Evolutionary conservation across 1,284 basidiomycete genomes (phyloP), one percentile per base, ranked within the genome.

Genomic region (Austroboletus olivaceoglutinosus): DNA sequence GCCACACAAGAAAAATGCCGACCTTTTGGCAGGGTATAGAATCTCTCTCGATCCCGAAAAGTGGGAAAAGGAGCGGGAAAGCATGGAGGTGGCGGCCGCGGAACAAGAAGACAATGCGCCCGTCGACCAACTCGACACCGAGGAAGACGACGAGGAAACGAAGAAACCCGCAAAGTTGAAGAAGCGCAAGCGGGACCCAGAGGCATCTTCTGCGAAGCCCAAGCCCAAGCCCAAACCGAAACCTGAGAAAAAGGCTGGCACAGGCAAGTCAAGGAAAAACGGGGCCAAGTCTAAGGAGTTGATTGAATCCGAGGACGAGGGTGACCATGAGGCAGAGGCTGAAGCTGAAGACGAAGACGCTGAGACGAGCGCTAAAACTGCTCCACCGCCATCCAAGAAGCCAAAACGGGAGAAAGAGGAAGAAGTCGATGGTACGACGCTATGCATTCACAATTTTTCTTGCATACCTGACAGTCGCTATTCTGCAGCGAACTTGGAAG

Each of bases 11-110:
- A 85, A 83, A 65, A 82, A 78, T 31, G 84, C 82, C 34, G 88
- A 93, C 39, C 82, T 98, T 38, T 72, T 87, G 36, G 70, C 79
- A 47, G 93, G 89, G 15, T 98, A 98, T 73, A 77, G 82, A 59
- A 83, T 89, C 58, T 93, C 94, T 6, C 76, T 86, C 43, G 83
- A 96, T 71, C 94, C 94, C 2, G 72, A 71, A 33, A 75, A 80
- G 45, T 96, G 93, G 91, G 81, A 87, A 59, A 74, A 79, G 50
- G 78, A 85, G 51, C 73, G 73, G 30, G 78, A 80, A 47, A 73
- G 67, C 21, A 62, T 69, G 44, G 67, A 69, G 36, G 73, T 74
- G 19, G 74, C 76, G 37, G 71, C 73, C 2, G 75, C 73, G 4
- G 82, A 85, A 41, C 79, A 75, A 40, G 83, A 81, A 44, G 83